These are phyloP conservation scores for Citrullus colocynthis DNA, from an alignment of 306 rosid species.

Conservation along the genomic window DNA sequence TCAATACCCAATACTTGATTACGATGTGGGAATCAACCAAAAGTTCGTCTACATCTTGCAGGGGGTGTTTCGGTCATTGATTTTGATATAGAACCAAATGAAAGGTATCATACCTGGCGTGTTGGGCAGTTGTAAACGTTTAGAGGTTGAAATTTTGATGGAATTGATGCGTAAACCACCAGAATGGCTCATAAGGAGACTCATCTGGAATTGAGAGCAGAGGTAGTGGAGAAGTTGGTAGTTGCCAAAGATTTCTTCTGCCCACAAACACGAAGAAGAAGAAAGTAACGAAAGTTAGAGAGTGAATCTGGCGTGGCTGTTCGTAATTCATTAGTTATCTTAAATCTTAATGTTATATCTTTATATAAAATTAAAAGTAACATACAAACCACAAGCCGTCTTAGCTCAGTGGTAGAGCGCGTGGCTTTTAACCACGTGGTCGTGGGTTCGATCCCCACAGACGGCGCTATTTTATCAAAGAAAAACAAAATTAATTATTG, in stretches of 20 bases:
- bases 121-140: not conserved
- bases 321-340: too few relatives aligned
- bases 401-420: conserved; percentile 88
- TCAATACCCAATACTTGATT: not conserved
- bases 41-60: not conserved
- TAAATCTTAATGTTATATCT: too few relatives aligned
- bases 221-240: too few relatives aligned
- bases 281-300: too few relatives aligned
- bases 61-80: too few relatives aligned
- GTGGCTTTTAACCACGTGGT: conserved; percentile 44
- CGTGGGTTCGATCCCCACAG: conserved; percentile 49
- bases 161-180: conserved; percentile 8
- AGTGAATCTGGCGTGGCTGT: too few relatives aligned
- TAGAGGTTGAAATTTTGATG: conserved; percentile 15
- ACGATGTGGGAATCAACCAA: too few relatives aligned
- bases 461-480: not conserved
- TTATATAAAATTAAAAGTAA: too few relatives aligned
- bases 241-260: not conserved
- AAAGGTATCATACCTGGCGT: conserved; percentile 11
- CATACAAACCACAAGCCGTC: not conserved
- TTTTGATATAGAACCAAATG: not conserved
- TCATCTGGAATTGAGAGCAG: conserved; percentile 16
- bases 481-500: too few relatives aligned
- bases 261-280: too few relatives aligned
- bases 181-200: conserved; percentile 20